Evolutionary conservation across 225 moss, liverwort and hornwort species (phyloP), one percentile per base, ranked within the genome.

Genomic region (Lunularia cruciata): DNA sequence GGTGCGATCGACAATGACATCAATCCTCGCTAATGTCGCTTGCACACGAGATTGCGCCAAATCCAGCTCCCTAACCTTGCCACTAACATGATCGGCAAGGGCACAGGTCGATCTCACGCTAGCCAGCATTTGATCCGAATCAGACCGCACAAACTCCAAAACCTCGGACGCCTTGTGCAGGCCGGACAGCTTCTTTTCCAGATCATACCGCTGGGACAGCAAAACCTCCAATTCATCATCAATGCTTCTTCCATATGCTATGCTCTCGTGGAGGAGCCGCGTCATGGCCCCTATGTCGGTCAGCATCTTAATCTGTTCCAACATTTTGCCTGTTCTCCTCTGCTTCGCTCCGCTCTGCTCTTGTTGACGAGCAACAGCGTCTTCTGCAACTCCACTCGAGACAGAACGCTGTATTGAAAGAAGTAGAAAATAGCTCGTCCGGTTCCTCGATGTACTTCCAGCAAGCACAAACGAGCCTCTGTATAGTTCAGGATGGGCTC

Each of bases 261-360:
- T 93, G 76, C 86, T 89, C 77, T 98, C 96, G 76, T 98, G 96
- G 15, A 98, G 73, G 69, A 98, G 79, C 69, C 96, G 86, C 40
- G 90, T 98, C 96, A 98, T 98, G 7, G 88, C 90, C 7, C 89
- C 90, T 3, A 98, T 74, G 37, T 98, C 96, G 2, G 96, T 92
- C n/a, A 93, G 86, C 39, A 72, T 74, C 47, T 77, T 83, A 60
- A 93, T 93, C 83, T 93, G 88, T 64, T 86, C 82, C 67, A 90
- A 72, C 84, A 90, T 73, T 30, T 43, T 57, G 77, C 81, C 67
- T 48, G 64, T 59, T 49, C 53, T 60, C 7, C 60, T 51, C n/a
- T n/a, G n/a, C n/a, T n/a, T n/a, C n/a, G n/a, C n/a, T n/a, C n/a
- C n/a, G n/a, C n/a, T n/a, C n/a, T n/a, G n/a, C n/a, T n/a, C n/a